A percentile compares a stretch with the other conserved stretches of the same genome.
Evolutionary conservation across 257 asterid genomes (phyloP).

Genomic region (Solanum sejunctum): DNA sequence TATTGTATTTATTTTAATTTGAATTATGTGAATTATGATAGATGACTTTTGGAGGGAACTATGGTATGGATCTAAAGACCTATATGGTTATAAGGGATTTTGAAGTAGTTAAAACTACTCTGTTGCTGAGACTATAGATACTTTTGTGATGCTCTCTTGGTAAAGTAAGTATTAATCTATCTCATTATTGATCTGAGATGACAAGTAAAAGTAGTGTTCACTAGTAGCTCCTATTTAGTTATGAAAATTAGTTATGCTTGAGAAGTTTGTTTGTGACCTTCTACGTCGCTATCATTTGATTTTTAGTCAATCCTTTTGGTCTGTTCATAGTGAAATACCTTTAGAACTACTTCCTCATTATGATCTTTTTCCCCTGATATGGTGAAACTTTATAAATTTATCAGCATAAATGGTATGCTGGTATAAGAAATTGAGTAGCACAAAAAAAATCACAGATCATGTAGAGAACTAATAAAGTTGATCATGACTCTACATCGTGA

Average conservation of each 20-base stretch:
- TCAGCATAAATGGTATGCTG: not conserved
- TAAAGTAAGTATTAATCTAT: conserved; percentile 26
- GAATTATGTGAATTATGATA: too few species aligned
- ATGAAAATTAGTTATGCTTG: not conserved
- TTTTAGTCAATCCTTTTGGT: not conserved
- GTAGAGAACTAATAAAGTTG: not conserved
- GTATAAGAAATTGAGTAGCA: not conserved
- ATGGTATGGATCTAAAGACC: too few species aligned
- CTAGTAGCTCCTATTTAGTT: not conserved
- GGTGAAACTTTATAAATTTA: not conserved
- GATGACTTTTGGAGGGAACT: too few species aligned
- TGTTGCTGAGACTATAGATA: too few species aligned
- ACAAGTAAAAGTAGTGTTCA: not conserved
- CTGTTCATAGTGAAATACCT: not conserved
- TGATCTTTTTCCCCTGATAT: not conserved
- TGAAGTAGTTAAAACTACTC: too few species aligned
- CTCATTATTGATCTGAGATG: not conserved
- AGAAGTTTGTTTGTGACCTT: not conserved
- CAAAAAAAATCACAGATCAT: not conserved
- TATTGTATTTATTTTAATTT: too few species aligned
- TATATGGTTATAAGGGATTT: too few species aligned
- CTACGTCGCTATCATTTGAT: not conserved
- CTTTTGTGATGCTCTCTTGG: too few species aligned
- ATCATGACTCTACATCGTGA: not conserved
- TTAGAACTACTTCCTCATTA: not conserved